A percentile compares a stretch with the other conserved stretches of the same genome.
Evolutionary conservation across 2,329 filamentous ascomycete species (phyloP).

Genomic region (Penicillium paneum): DNA sequence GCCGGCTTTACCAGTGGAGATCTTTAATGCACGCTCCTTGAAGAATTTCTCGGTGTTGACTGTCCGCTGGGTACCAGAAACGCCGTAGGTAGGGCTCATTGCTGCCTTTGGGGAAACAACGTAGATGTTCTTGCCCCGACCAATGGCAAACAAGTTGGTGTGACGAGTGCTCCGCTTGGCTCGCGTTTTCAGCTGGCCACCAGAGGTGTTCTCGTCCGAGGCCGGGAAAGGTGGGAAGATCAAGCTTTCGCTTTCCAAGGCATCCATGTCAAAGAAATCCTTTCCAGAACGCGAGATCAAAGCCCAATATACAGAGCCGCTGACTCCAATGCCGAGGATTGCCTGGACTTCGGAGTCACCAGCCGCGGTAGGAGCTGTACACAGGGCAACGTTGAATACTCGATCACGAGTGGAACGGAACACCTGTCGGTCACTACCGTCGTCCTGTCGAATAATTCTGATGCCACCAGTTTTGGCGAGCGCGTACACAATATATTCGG

Average conservation of each 20-base stretch:
- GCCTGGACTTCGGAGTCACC: constrained; percentile 65
- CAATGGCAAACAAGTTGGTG: constrained; percentile 91
- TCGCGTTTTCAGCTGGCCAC: constrained; percentile 90
- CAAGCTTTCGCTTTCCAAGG: constrained; percentile 81
- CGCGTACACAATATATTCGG: constrained; percentile 89
- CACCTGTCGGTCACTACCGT: constrained; percentile 85
- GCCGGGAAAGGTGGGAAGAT: constrained; percentile 81
- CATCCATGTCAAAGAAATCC: constrained; percentile 73
- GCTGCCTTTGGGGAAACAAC: constrained; percentile 67
- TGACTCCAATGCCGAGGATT: constrained; percentile 88
- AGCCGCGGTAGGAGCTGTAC: constrained; percentile 58
- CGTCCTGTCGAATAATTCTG: constrained; percentile 89
- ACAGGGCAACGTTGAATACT: constrained; percentile 89
- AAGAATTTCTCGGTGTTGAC: constrained; percentile 87
- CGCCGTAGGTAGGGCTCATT: constrained; percentile 48
- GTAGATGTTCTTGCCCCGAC: constrained; percentile 92
- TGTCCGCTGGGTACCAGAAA: constrained; percentile 51
- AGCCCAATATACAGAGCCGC: constrained; percentile 95
- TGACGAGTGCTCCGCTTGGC: constrained; percentile 86
- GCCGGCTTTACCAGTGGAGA: constrained; percentile 94
- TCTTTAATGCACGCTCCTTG: constrained; percentile 82
- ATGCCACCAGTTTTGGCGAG: constrained; percentile 91
- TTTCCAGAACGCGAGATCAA: constrained; percentile 72
- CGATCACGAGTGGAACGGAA: constrained; percentile 90
- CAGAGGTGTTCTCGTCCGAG: constrained; percentile 85